Evolutionary conservation across 768 basidiomycete genomes (phyloP), one percentile per base, ranked within the genome.

Genomic region (Leccinum arenicola): DNA sequence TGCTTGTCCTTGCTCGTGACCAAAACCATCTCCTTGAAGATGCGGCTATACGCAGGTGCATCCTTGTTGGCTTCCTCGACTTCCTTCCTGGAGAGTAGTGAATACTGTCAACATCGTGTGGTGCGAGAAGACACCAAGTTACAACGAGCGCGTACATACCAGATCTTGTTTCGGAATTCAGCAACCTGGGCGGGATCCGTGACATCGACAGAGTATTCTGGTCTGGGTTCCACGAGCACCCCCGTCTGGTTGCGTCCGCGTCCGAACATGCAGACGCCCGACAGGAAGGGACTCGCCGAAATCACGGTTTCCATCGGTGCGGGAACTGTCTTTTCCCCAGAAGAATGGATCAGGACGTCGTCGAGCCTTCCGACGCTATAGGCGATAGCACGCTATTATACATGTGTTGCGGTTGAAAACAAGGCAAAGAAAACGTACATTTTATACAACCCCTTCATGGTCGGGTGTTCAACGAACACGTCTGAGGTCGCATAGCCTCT

Each of bases 21-120:
- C 29, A 83, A 47, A 38, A 84, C 79, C 80, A 84, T 80, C 63
- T 84, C 79, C 61, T 79, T 80, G 68, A 78, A 81, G 12, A 81
- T 73, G n/a, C 76, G 70, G 55, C 77, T 79, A 50, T 76, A 80
- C 0, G 72, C 57, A 0, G 80, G 80, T 0, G 75, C 74, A 1
- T 64, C 64, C 19, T 60, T 66, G 62, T 82, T 82, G 3, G 78
- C 80, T 31, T 78, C 73, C 21, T 78, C 79, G 2, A 80, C 73
- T 11, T 68, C 60, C 2, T 68, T 70, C 75, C 76, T 80, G 54
- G 9, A 1, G 9, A 17, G 6, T 15, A 25, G 7, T 7, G 3
- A 5, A 17, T 6, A 7, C 14, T 14, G 21, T 51, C 25, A 45
- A 4, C 12, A 33, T 7, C 14, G 11, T 6, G 7, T 8, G 8